Evolutionary conservation across 2,329 filamentous ascomycete genomes (phyloP).

Genomic region (Macroventuria anomochaeta): DNA sequence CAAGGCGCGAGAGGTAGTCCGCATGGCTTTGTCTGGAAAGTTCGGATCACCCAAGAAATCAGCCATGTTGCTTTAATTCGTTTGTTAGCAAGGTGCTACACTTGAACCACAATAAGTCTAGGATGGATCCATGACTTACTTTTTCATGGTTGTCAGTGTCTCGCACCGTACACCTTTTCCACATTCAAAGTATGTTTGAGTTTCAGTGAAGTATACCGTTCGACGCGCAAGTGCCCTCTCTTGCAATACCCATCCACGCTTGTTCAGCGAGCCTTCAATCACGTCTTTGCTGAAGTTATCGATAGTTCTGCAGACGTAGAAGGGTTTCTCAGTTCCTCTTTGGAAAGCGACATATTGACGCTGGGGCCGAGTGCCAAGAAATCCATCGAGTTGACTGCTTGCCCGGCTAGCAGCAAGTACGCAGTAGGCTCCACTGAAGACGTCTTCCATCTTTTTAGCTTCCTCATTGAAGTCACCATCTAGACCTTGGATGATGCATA

Average conservation of each 20-base stretch:
- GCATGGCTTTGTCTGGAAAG: constrained; percentile 24
- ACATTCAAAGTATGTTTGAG: constrained; percentile 40
- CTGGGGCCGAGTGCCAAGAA: constrained; percentile 12
- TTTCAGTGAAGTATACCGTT: constrained; percentile 33
- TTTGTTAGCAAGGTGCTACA: too few species aligned
- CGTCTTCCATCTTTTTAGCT: constrained; percentile 29
- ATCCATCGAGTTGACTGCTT: constrained; percentile 15
- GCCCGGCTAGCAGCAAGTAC: constrained; percentile 30
- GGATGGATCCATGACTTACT: too few species aligned
- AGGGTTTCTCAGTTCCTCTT: neutral
- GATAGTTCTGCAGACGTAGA: constrained; percentile 27
- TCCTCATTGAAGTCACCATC: constrained; percentile 31
- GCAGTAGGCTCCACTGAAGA: constrained; percentile 33
- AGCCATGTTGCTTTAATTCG: constrained; percentile 21
- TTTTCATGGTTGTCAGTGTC: constrained; percentile 21
- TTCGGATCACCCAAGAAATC: constrained; percentile 39
- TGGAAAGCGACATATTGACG: constrained; percentile 4
- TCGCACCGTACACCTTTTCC: constrained; percentile 27
- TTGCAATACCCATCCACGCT: constrained; percentile 36
- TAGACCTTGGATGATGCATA: constrained; percentile 36
- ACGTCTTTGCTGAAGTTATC: constrained; percentile 33
- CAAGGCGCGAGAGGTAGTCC: neutral
- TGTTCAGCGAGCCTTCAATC: constrained; percentile 15
- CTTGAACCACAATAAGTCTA: too few species aligned
- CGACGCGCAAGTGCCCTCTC: constrained; percentile 33